Conservation (phyloP, 2,329 filamentous ascomycete genomes). For the Xylaria arbuscula region DNA sequence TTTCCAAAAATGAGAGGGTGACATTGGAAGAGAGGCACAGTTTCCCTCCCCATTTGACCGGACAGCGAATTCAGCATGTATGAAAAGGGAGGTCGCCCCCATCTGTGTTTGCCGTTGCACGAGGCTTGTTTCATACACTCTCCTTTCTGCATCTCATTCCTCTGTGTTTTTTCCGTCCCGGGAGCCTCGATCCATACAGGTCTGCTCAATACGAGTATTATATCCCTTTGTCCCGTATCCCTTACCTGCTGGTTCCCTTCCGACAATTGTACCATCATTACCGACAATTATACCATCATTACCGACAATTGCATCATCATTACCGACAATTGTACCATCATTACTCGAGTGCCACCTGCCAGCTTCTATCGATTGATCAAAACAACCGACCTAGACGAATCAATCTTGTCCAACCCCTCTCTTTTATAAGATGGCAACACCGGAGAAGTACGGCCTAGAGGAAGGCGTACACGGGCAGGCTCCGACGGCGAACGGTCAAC, state of each 20-base stretch:
- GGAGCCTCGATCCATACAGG: background rate
- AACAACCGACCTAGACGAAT: background rate
- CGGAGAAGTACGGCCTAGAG: slow-evolving; percentile 25
- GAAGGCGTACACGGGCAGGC: slow-evolving; percentile 22
- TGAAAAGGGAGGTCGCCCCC: background rate
- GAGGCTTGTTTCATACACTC: background rate
- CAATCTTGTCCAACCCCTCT: background rate
- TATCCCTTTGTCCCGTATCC: slow-evolving; percentile 3
- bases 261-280: too few species aligned
- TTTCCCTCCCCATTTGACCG: background rate
- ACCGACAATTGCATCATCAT: too few species aligned
- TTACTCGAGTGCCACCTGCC: background rate
- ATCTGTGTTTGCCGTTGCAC: background rate
- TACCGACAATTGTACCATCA: background rate
- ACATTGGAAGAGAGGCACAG: background rate
- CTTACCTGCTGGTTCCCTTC: background rate
- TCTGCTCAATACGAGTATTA: background rate
- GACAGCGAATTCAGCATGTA: background rate
- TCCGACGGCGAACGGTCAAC: slow-evolving; percentile 14
- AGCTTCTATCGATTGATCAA: background rate
- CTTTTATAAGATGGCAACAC: slow-evolving; percentile 15
- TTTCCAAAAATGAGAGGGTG: slow-evolving; percentile 5
- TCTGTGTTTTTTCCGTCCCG: background rate
- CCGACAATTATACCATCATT: too few species aligned
- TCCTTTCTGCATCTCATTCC: background rate